Evolutionary conservation across 2,329 filamentous ascomycete genomes (phyloP), one percentile per base, ranked within the genome.

Genomic region (Diaporthe sp.): DNA sequence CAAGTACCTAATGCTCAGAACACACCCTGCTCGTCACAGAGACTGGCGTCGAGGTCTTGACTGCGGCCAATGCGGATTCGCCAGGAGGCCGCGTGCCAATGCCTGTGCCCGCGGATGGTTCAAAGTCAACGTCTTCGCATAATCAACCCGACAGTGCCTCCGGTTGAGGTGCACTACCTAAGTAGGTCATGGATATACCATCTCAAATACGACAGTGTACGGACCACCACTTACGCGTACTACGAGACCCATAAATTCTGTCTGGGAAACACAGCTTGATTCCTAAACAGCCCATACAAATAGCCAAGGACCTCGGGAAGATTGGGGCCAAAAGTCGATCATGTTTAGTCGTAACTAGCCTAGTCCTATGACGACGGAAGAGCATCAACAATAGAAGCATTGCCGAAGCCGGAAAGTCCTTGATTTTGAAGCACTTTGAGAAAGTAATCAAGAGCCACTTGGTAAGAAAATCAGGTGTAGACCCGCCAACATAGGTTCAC

Each of bases 21-120:
- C 95, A 97, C 81, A 97, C 94, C 0, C 85, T 97, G 68, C 86
- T 97, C 13, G 94, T 97, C 3, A 97, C 95, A 0, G 94, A 96
- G 81, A 91, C 93, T 72, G 95, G 95, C 2, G 93, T 96, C 10
- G 95, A 97, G 84, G 87, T 97, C 68, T 83, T 97, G 81, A 97
- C 95, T 1, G 94, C 94, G 25, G 89, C 94, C 75, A 84, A 90
- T 70, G 87, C 90, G 32, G 88, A 92, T 79, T 96, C 94, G n/a
- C 95, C 95, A 0, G 95, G 95, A 73, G 95, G 94, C 0, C 88
- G 93, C 2, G 83, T 94, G 61, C 86, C 91, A 5, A 91, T 92
- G 84, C 91, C 82, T 19, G 25, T 22, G 15, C 19, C 58, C 8
- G 8, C 12, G n/a, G 25, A 63, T 22, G 58, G 5, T 2, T 39